These are phyloP conservation scores for Linnemannia zychae DNA, from an alignment of 192 early-diverging fungal genomes.

Conservation along the genomic window DNA sequence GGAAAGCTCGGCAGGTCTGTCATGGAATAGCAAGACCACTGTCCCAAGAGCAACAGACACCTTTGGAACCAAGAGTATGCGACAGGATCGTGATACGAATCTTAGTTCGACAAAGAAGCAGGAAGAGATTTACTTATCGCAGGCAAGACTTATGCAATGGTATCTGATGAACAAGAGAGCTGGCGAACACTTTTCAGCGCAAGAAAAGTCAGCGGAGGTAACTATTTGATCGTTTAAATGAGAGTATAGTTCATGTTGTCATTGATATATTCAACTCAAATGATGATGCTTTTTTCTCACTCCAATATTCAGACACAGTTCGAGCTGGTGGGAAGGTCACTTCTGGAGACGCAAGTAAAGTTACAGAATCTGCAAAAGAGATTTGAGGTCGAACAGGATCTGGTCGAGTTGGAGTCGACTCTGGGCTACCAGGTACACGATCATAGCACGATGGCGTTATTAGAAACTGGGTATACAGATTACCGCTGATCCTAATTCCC, in stretches of 20 bases:
- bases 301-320: conserved; percentile 18
- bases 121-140: conserved; percentile 47
- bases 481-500: neutral
- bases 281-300: neutral
- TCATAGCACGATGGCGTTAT: neutral
- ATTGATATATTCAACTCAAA: too few species aligned
- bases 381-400: conserved; percentile 29
- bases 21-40: neutral
- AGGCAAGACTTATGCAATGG: conserved; percentile 43
- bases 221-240: neutral
- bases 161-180: conserved; percentile 22
- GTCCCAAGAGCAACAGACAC: conserved; percentile 9
- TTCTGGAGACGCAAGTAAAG: conserved; percentile 20
- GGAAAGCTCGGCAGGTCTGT: conserved; percentile 14
- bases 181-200: conserved; percentile 11
- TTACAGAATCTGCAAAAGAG: conserved; percentile 17
- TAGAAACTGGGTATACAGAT: neutral
- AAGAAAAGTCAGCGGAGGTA: conserved; percentile 40
- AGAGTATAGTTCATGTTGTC: too few species aligned
- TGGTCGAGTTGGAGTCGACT: conserved; percentile 22
- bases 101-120: conserved; percentile 15
- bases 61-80: conserved; percentile 10
- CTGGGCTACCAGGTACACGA: conserved; percentile 25
- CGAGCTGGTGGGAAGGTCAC: neutral
- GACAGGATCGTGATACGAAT: conserved; percentile 10